Evolutionary conservation across 345 rosid species (phyloP).

Genomic region (Eucalyptus caleyi): DNA sequence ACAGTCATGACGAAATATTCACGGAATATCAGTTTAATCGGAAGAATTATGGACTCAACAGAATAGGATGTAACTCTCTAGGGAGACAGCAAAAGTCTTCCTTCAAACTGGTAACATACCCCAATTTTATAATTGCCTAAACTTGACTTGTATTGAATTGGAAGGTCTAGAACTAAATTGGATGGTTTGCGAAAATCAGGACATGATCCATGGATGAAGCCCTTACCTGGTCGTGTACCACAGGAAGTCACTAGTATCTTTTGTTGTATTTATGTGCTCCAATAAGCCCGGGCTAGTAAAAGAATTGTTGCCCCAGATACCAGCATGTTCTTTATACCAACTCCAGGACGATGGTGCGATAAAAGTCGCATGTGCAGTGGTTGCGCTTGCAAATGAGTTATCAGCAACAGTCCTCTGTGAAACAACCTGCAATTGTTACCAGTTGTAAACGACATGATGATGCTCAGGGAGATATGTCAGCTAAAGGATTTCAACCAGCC

Average conservation of each 20-base stretch:
- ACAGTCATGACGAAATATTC: background rate
- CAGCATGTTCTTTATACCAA: slow-evolving; percentile 45
- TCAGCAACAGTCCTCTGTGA: slow-evolving; percentile 36
- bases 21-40: background rate
- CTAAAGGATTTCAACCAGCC: background rate
- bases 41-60: background rate
- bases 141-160: background rate
- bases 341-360: slow-evolving; percentile 21
- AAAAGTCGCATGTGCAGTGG: background rate
- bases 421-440: slow-evolving; percentile 21
- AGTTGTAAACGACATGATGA: background rate
- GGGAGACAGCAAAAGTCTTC: background rate
- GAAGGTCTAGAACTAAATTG: background rate
- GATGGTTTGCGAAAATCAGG: background rate
- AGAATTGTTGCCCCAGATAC: slow-evolving; percentile 35
- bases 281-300: slow-evolving; percentile 21
- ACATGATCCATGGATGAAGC: background rate
- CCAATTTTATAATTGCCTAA: background rate
- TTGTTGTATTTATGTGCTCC: slow-evolving; percentile 53
- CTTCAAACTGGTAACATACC: background rate
- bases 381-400: slow-evolving; percentile 1
- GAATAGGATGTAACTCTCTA: background rate
- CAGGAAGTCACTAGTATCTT: slow-evolving; percentile 43
- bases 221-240: slow-evolving; percentile 51
- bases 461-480: background rate